phyloP scores from a whole-genome alignment of 257 asterid genomes.

The Solanum arcanum region DNA sequence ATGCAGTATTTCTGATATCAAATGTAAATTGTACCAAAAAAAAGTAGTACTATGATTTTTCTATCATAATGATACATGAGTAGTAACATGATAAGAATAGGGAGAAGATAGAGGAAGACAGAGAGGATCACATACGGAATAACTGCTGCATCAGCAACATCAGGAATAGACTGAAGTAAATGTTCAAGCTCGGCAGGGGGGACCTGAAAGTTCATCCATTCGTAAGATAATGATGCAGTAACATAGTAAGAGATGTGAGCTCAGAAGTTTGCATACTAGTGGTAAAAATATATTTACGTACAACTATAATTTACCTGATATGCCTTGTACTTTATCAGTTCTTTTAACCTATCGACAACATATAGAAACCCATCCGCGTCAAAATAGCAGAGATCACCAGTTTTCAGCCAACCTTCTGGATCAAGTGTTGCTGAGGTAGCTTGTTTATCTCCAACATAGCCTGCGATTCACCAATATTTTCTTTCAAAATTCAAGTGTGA shows the following conservation, averaged over 20 bases:
- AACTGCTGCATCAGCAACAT: slow-evolving; percentile 86
- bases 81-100: neutral
- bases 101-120: neutral
- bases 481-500: neutral
- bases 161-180: slow-evolving; percentile 69
- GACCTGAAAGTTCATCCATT: slow-evolving; percentile 41
- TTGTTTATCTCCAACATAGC: slow-evolving; percentile 72
- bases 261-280: neutral
- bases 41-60: neutral
- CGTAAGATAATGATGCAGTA: neutral
- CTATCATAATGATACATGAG: neutral
- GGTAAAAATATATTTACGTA: neutral
- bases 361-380: slow-evolving; percentile 72
- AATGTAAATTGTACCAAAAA: neutral
- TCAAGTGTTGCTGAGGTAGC: slow-evolving; percentile 81
- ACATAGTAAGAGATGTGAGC: neutral
- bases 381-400: slow-evolving; percentile 90
- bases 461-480: slow-evolving; percentile 21
- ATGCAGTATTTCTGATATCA: neutral
- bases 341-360: slow-evolving; percentile 83
- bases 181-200: slow-evolving; percentile 96
- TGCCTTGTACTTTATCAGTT: slow-evolving; percentile 83
- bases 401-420: slow-evolving; percentile 89
- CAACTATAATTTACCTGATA: slow-evolving; percentile 48
- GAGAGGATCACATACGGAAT: slow-evolving; percentile 55